These are phyloP conservation scores for Jasminum sambac DNA, from an alignment of 257 asterid species.

Conservation along the genomic window DNA sequence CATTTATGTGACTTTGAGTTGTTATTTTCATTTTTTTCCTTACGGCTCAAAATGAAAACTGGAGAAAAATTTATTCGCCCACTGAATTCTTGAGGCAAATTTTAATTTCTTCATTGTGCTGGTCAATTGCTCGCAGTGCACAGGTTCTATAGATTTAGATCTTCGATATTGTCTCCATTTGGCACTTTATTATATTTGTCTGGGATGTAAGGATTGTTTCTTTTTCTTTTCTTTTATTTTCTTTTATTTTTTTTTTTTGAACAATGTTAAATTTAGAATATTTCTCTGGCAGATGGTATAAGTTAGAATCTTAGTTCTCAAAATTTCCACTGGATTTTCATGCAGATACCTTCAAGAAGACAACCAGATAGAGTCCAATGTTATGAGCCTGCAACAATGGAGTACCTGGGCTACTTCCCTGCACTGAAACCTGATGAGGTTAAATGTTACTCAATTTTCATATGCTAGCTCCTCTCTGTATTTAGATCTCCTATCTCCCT, in stretches of 20 bases:
- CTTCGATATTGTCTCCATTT: background rate
- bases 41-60: background rate
- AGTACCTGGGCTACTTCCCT: conserved; percentile 82
- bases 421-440: conserved; percentile 94
- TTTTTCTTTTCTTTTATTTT: too few relatives aligned
- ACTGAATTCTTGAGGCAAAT: background rate
- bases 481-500: background rate
- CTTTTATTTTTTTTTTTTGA: too few relatives aligned
- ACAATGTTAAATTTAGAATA: conserved; percentile 4
- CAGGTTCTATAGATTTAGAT: background rate
- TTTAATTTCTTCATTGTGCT: background rate
- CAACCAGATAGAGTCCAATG: conserved; percentile 95
- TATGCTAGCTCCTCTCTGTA: background rate
- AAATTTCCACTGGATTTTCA: conserved; percentile 17
- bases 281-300: conserved; percentile 5
- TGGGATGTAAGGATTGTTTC: background rate
- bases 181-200: background rate
- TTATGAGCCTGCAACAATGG: conserved; percentile 99
- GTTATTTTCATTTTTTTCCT: background rate
- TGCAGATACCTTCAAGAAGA: conserved; percentile 93
- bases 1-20: background rate
- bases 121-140: background rate
- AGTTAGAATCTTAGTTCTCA: conserved; percentile 23
- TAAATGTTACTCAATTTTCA: conserved; percentile 23
- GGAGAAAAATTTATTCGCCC: background rate